phyloP scores from a whole-genome alignment of 2,329 filamentous ascomycete genomes.

The Microdochium paspali region DNA sequence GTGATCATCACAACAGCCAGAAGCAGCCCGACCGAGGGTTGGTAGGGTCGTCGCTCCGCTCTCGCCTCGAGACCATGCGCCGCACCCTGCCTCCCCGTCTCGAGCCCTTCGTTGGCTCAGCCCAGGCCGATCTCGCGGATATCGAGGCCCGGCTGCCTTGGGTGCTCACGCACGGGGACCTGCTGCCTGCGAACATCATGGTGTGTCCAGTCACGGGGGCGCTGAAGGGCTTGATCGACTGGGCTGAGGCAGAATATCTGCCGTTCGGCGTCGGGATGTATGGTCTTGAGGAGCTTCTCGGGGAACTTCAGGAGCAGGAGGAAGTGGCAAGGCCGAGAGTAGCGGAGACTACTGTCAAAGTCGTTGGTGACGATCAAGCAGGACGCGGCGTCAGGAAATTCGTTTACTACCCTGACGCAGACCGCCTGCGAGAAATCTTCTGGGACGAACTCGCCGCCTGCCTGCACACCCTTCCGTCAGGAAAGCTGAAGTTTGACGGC shows the following conservation, averaged over 20 bases:
- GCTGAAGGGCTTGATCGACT: conserved; percentile 49
- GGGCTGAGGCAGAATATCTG: conserved; percentile 52
- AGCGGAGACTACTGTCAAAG: too few species aligned
- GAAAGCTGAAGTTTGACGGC: too few species aligned
- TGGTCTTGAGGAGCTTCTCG: conserved; percentile 50
- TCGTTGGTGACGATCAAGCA: background rate
- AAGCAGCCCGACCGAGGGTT: conserved; percentile 11
- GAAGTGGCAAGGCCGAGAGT: conserved; percentile 6
- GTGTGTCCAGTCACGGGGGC: conserved; percentile 28
- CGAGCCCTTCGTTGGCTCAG: conserved; percentile 11
- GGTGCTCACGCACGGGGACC: conserved; percentile 51
- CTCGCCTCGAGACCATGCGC: conserved; percentile 27
- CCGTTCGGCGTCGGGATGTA: conserved; percentile 53
- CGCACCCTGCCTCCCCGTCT: conserved; percentile 25
- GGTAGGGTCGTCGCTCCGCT: conserved; percentile 30
- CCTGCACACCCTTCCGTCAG: too few species aligned
- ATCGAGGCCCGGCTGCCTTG: conserved; percentile 36
- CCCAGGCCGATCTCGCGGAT: conserved; percentile 17
- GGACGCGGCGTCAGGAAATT: too few species aligned
- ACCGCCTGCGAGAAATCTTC: too few species aligned
- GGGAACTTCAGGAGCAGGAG: conserved; percentile 26
- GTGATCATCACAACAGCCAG: too few species aligned
- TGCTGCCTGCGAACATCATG: conserved; percentile 48
- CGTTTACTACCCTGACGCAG: too few species aligned
- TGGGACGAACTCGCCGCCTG: conserved; percentile 9